Evolutionary conservation across 2,329 filamentous ascomycete species (phyloP), one percentile per base, ranked within the genome.

Genomic region (Colletotrichum chrysophilum): DNA sequence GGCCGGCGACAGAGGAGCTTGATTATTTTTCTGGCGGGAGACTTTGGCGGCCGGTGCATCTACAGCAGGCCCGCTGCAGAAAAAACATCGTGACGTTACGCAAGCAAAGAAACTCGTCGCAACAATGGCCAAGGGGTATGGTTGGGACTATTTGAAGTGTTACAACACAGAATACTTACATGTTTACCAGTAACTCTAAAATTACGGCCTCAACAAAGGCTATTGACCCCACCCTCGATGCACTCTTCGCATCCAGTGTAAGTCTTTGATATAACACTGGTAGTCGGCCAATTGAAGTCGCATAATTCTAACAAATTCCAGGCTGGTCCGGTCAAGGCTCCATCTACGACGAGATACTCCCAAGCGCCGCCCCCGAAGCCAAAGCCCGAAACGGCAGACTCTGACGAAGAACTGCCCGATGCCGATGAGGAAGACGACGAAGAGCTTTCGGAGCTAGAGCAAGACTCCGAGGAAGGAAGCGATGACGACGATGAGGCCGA

Each of bases 211-310:
- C 88, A 43, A 84, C 86, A 72, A 90, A 90, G 83, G 88, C 89
- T 75, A 87, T 95, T 76, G 94, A 96, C 87, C 93, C 94, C 82
- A 86, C 89, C 71, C 87, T 96, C 78, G 89, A 93, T 80, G 92
- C 93, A 76, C 88, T 96, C 52, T 96, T 96, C 85, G 89, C 93
- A 73, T 87, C 89, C 73, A 95, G 94, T 87, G 94, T 95, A 89
- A 86, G 93, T 89, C 75, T 61, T 21, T 34, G 21, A 38, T 28
- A 61, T 16, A 16, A 28, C 60, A 24, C 10, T 55, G 43, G n/a
- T 24, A 52, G 1, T 14, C 4, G n/a, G 24, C 30, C 34, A 67
- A 64, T 67, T 61, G 34, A 65, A 34, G 21, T 55, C 43, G 43
- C 7, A 26, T 43, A 61, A 26, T 43, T 30, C 78, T 82, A 76